A percentile compares a stretch with the other conserved stretches of the same genome.
These are phyloP conservation scores for Saccharomycopsis lassenensis DNA, from an alignment of 805 yeast genomes.

Conservation along the genomic window DNA sequence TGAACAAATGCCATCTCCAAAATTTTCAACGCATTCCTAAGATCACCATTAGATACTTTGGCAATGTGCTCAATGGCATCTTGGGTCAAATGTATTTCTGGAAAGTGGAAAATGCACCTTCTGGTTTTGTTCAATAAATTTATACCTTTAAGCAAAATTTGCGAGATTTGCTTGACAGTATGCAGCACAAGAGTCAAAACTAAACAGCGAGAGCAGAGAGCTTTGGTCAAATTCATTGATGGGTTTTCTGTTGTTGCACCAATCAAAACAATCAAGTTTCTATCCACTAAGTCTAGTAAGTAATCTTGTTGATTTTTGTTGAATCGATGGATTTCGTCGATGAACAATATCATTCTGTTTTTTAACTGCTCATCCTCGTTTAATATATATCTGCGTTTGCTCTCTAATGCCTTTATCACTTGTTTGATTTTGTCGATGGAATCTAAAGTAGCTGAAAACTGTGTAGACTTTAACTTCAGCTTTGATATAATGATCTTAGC, in stretches of 20 bases:
- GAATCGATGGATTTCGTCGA: conserved; percentile 90
- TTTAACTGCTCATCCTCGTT: conserved; percentile 31
- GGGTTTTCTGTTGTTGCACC: conserved; percentile 99
- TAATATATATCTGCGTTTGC: conserved; percentile 45
- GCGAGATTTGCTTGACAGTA: conserved; percentile 34
- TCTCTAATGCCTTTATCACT: conserved; percentile 5
- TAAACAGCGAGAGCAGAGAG: conserved; percentile 75
- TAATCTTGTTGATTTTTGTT: conserved; percentile 81
- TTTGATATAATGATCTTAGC: conserved; percentile 39
- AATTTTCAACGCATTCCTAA: conserved; percentile 70
- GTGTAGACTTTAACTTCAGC: conserved; percentile 41
- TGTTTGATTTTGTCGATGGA: conserved; percentile 13
- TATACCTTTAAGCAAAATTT: conserved; percentile 48
- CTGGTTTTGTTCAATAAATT: conserved; percentile 49
- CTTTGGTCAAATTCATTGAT: conserved; percentile 67
- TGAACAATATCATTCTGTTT: conserved; percentile 59
- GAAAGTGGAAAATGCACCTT: conserved; percentile 37
- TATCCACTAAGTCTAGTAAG: conserved; percentile 72
- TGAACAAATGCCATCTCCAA: conserved; percentile 58
- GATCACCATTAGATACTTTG: conserved; percentile 76
- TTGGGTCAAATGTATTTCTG: conserved; percentile 40
- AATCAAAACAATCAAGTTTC: conserved; percentile 67
- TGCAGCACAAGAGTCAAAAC: conserved; percentile 59
- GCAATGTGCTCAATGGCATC: conserved; percentile 60
- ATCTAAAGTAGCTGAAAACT: conserved; percentile 64